These are phyloP conservation scores for Salinomyces thailandicus DNA, from an alignment of 2,329 filamentous ascomycete species.

Conservation along the genomic window DNA sequence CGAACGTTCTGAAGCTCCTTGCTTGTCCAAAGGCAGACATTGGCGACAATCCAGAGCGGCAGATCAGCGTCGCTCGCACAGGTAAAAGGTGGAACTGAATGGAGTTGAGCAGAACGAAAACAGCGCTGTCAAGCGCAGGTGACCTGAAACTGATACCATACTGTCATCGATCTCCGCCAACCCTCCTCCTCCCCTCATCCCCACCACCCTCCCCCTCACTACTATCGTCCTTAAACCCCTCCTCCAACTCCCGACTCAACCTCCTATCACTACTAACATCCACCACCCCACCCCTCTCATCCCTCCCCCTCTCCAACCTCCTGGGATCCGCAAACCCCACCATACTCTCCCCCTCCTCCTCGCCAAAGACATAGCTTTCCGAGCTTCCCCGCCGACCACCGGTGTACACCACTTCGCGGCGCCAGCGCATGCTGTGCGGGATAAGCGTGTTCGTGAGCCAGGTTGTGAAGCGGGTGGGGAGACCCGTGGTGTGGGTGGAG, in stretches of 20 bases:
- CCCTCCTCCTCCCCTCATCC: conserved; percentile 7
- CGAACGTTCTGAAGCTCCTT: no score
- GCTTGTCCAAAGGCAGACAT: no score
- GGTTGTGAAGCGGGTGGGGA: conserved; percentile 26
- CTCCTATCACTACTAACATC: conserved; percentile 46
- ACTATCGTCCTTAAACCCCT: conserved; percentile 64
- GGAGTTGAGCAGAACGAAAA: no score
- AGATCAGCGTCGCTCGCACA: no score
- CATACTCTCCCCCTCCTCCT: conserved; percentile 38
- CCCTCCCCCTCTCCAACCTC: conserved; percentile 23
- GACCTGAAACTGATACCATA: neutral
- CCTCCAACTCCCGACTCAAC: conserved; percentile 68
- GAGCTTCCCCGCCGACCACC: conserved; percentile 11
- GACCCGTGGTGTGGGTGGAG: conserved; percentile 17
- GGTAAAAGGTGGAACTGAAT: no score
- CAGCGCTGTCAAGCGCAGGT: no score
- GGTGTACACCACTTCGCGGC: conserved; percentile 16
- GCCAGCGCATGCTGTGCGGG: conserved; percentile 20
- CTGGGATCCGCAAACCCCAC: conserved; percentile 32
- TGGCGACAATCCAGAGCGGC: no score
- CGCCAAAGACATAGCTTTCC: conserved; percentile 32
- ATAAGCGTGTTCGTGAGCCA: conserved; percentile 25
- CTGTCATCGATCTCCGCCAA: no score
- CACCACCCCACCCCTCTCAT: conserved; percentile 26
- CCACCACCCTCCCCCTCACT: conserved; percentile 47